Base-by-base conservation (phyloP, 345 rosid species). In the Arabidopsis thaliana region DNA sequence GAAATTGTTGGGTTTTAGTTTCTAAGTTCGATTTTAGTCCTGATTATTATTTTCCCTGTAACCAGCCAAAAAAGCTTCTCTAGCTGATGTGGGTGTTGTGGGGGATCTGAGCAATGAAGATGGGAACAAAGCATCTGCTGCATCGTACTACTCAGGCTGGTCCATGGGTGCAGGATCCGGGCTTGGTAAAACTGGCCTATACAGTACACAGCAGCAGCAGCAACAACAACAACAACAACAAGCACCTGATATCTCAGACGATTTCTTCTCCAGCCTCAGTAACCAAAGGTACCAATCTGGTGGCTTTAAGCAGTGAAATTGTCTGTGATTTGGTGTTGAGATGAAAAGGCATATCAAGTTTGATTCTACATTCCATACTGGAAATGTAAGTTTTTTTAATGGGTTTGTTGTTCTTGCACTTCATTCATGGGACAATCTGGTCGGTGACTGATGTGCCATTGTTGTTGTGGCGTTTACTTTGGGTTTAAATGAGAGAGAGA, bases 1-100 rank as follows among this genome's bases (percentile, higher is more conserved):
- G 32, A 61, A 34, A 4, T 25, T 1, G 4, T 55, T 5, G 13
- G 32, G 14, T 48, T 45, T 71, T 55, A 33, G 45, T 77, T 55
- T 49, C 32, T 12, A 28, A 20, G 61, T 16, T 34, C 1, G 24
- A 12, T 55, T 32, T 38, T 7, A 20, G 57, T 37, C 32, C 72
- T 69, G 16, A 49, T 57, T 74, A 22, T 11, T 62, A 37, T 36
- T 50, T 34, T 53, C 51, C 48, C 74, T 86, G 89, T 56, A 4
- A 63, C 25, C 93, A 96, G 99, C 98, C 82, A 93, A 93, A 85
- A 96, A 91, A 77, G 95, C 88, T 42, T 90, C 96, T 7, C 85
- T 96, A 62, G 94, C 86, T 37, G 96, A 93, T 61, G 86, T 91
- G 51, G 99, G 98, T 4, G 65, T 90, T 8, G 90, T 95, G 38